Evolutionary conservation across 2,329 filamentous ascomycete species (phyloP).

Genomic region (Apiospora marii): DNA sequence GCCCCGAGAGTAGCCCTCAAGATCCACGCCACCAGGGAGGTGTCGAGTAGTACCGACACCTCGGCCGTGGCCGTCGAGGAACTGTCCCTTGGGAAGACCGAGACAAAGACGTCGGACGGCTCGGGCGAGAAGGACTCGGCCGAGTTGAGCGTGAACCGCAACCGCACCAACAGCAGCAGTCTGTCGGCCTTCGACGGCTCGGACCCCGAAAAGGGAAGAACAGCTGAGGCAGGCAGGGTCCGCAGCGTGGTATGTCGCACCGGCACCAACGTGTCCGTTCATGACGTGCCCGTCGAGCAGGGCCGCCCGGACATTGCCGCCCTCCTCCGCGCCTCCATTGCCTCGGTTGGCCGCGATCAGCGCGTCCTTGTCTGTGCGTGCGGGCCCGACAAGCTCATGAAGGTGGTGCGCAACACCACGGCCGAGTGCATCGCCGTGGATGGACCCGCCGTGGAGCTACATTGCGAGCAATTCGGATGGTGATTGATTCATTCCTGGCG

Average conservation of each 20-base stretch:
- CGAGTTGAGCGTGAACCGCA: slow-evolving; percentile 25
- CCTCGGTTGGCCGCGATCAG: slow-evolving; percentile 42
- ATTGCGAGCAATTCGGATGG: slow-evolving; percentile 60
- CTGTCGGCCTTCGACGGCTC: slow-evolving; percentile 32
- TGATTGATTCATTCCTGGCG: slow-evolving; percentile 32
- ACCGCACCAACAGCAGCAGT: slow-evolving; percentile 28
- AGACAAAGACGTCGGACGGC: neutral
- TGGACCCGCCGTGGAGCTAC: slow-evolving; percentile 58
- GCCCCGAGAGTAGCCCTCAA: slow-evolving; percentile 48
- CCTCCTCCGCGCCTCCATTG: slow-evolving; percentile 49
- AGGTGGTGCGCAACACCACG: slow-evolving; percentile 52
- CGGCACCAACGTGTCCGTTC: slow-evolving; percentile 29
- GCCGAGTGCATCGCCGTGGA: slow-evolving; percentile 51
- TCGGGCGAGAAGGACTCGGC: slow-evolving; percentile 28
- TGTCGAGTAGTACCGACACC: slow-evolving; percentile 6
- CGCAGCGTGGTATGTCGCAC: slow-evolving; percentile 26
- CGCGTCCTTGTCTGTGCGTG: slow-evolving; percentile 56
- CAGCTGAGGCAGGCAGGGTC: slow-evolving; percentile 16
- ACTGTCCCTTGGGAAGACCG: neutral
- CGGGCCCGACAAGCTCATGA: slow-evolving; percentile 55
- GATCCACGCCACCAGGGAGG: slow-evolving; percentile 46
- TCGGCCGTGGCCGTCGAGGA: neutral
- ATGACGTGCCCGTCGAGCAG: slow-evolving; percentile 40
- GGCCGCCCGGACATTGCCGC: slow-evolving; percentile 52
- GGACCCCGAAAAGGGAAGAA: slow-evolving; percentile 35